These are phyloP conservation scores for Globisporangium echinulatum DNA, from an alignment of 352 stramenopile genomes.

Conservation along the genomic window DNA sequence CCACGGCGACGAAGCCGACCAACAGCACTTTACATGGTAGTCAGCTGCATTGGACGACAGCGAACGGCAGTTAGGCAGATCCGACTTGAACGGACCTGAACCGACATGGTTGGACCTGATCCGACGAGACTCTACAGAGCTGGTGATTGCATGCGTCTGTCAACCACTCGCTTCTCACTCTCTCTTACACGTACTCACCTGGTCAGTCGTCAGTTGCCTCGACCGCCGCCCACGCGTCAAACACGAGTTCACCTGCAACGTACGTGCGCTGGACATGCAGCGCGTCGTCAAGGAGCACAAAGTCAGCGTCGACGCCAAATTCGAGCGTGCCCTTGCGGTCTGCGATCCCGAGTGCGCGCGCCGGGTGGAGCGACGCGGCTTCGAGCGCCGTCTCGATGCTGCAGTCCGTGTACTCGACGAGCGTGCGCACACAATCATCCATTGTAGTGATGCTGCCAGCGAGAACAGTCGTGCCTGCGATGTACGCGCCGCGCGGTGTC, in stretches of 20 bases:
- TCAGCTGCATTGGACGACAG: too few species aligned
- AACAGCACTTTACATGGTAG: conserved; percentile 82
- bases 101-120: too few species aligned
- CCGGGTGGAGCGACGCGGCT: conserved; percentile 71
- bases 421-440: conserved; percentile 73
- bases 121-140: too few species aligned
- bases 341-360: conserved; percentile 54
- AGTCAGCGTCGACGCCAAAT: conserved; percentile 74
- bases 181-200: not conserved
- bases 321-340: conserved; percentile 60
- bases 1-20: conserved; percentile 74
- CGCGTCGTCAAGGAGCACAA: conserved; percentile 73
- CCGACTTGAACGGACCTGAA: too few species aligned
- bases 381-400: conserved; percentile 63
- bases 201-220: not conserved
- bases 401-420: conserved; percentile 82
- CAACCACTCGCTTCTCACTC: not conserved
- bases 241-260: conserved; percentile 60
- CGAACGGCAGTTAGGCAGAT: not conserved
- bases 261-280: conserved; percentile 72
- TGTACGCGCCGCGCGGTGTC: conserved; percentile 25
- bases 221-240: conserved; percentile 14
- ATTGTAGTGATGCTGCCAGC: conserved; percentile 81
- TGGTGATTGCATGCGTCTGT: conserved; percentile 1
- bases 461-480: conserved; percentile 75